Evolutionary conservation across 2,329 filamentous ascomycete species (phyloP).

Genomic region (Penicillium sp.): DNA sequence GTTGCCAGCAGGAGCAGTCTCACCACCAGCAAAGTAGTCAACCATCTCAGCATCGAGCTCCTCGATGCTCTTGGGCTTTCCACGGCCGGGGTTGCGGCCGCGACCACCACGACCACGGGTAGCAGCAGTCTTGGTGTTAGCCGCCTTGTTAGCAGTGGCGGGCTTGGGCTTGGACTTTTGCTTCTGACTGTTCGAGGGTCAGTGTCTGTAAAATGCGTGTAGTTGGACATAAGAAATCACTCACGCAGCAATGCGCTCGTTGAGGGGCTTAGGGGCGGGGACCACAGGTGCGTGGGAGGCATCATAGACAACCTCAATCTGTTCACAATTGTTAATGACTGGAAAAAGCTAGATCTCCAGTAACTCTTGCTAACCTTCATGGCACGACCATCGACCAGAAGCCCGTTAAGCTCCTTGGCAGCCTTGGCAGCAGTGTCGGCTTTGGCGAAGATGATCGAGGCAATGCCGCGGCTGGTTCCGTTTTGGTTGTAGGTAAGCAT

Average conservation of each 20-base stretch:
- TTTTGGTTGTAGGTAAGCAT: constrained; percentile 91
- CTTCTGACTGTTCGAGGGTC: constrained; percentile 28
- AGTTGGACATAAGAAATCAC: constrained; percentile 17
- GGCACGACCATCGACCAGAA: constrained; percentile 83
- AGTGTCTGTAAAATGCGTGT: constrained; percentile 14
- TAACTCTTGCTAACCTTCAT: constrained; percentile 70
- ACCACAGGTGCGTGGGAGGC: constrained; percentile 70
- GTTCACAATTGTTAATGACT: constrained; percentile 2
- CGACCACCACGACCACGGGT: constrained; percentile 38
- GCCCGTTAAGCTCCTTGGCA: constrained; percentile 78
- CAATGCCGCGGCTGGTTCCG: constrained; percentile 87
- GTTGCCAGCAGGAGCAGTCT: constrained; percentile 40
- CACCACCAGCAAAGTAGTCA: constrained; percentile 73
- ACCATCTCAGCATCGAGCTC: constrained; percentile 97
- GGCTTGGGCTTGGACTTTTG: constrained; percentile 80
- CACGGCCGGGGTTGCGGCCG: constrained; percentile 63
- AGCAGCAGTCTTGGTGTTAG: constrained; percentile 35
- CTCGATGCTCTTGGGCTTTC: constrained; percentile 84
- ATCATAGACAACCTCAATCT: constrained; percentile 91
- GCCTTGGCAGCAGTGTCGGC: constrained; percentile 82
- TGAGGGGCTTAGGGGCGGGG: constrained; percentile 69
- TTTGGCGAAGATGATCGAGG: constrained; percentile 83
- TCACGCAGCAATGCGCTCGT: constrained; percentile 78
- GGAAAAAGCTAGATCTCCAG: constrained; percentile 11
- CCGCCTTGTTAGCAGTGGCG: constrained; percentile 71